Conservation (phyloP, 169 alveolate genomes). For the Eimeria maxima region DNA sequence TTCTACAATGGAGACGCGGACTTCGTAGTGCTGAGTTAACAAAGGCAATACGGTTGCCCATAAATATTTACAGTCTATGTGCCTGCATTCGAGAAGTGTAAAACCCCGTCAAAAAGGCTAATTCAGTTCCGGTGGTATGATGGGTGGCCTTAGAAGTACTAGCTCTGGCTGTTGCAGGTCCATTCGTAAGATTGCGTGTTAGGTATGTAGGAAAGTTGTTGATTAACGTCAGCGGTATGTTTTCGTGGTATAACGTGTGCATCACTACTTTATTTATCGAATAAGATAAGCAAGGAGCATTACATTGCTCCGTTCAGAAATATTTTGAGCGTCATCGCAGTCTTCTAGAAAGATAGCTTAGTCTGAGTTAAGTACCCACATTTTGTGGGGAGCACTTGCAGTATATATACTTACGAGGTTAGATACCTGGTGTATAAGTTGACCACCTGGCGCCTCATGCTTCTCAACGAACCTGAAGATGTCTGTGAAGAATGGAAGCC, state of each 20-base stretch:
- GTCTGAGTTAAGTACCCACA: background rate
- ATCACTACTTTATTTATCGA: background rate
- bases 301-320: background rate
- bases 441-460: constrained; percentile 20
- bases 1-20: constrained; percentile 67
- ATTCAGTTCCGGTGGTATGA: background rate
- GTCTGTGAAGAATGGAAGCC: background rate
- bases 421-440: background rate
- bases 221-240: background rate
- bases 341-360: background rate
- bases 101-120: background rate
- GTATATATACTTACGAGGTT: constrained; percentile 1
- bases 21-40: constrained; percentile 71
- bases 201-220: background rate
- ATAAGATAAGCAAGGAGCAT: background rate
- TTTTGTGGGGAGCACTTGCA: background rate
- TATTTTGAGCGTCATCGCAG: background rate
- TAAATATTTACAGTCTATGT: background rate
- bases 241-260: background rate
- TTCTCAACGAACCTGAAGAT: constrained; percentile 57
- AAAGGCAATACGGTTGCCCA: background rate
- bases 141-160: background rate
- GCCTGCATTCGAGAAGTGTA: background rate
- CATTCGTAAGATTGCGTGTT: background rate
- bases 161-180: background rate